Base-by-base conservation (phyloP, 768 basidiomycete species). In the Rhizopogon vesiculosus region DNA sequence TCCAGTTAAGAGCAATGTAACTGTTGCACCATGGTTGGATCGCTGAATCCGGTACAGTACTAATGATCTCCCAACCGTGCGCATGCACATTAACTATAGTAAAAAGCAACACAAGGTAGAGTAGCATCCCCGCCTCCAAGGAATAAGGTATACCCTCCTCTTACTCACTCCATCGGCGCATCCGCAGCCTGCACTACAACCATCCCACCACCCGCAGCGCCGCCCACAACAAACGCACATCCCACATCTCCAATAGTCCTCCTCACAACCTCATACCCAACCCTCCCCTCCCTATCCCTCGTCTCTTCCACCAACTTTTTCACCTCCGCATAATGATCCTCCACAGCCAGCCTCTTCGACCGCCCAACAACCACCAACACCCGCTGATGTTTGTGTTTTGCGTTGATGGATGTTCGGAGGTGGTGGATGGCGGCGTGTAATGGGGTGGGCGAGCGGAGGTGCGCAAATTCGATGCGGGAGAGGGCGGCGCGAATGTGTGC, bases 191-290 rank as follows among this genome's bases (percentile, higher is more conserved):
- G 90, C 42, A 92, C 56, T 4, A 92, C 88, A 55, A 91, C 75
- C 42, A 91, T 62, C 18, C 81, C 86, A 22, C 60, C 63, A 53
- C 78, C 75, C 44, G 75, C 74, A 7, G 33, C 33, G 3, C 82
- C 82, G 3, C 81, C 76, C 1, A 87, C 76, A 4, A 93, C 81
- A 69, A 95, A 82, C 33, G 87, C 85, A n/a, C 86, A 81, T 3
- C 86, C 91, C 12, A 92, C 86, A 68, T 95, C 92, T 7, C 95
- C 95, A 40, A 96, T 78, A 15, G 93, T 92, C 78, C 86, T 86
- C 64, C 80, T 78, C 60, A 93, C 81, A 15, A 56, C 58, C 31
- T 68, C 69, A 28, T 57, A 31, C n/a, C 53, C 58, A 2, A 51
- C 49, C 12, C 58, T 55, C 53, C 53, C 56, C 42, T 48, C 56